A percentile compares a stretch with the other conserved stretches of the same genome.
Evolutionary conservation across 2,329 filamentous ascomycete species (phyloP).

Genomic region (Talaromyces sp.): DNA sequence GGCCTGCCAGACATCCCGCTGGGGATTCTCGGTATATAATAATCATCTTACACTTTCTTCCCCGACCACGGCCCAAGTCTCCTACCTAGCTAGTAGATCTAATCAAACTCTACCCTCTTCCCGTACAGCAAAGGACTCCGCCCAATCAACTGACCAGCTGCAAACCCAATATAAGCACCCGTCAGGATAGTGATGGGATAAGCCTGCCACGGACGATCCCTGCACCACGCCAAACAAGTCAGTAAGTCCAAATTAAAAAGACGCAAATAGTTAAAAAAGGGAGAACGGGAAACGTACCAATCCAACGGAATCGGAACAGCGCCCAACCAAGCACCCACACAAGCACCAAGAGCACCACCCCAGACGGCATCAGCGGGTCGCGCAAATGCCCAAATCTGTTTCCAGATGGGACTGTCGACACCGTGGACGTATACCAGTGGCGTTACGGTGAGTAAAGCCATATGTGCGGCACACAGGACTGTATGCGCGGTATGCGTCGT

Average conservation of each 20-base stretch:
- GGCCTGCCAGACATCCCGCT: background rate
- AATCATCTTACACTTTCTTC: background rate
- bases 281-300: slow-evolving; percentile 55
- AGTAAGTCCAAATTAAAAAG: background rate
- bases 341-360: slow-evolving; percentile 73
- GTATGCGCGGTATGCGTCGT: slow-evolving; percentile 78
- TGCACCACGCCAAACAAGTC: slow-evolving; percentile 24
- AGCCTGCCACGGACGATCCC: slow-evolving; percentile 96
- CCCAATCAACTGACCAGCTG: slow-evolving; percentile 51
- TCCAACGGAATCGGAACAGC: slow-evolving; percentile 94
- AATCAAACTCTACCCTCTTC: slow-evolving; percentile 18
- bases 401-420: slow-evolving; percentile 68
- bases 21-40: too few species aligned
- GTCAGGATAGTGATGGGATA: slow-evolving; percentile 91
- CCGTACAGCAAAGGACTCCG: slow-evolving; percentile 26
- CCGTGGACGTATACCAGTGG: slow-evolving; percentile 85
- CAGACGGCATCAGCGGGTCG: slow-evolving; percentile 79
- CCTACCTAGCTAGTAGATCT: background rate
- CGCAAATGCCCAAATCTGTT: slow-evolving; percentile 63
- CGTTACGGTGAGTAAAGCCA: slow-evolving; percentile 72
- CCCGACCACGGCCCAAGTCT: background rate
- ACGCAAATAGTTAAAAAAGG: background rate
- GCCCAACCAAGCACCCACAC: slow-evolving; percentile 84
- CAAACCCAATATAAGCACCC: slow-evolving; percentile 76
- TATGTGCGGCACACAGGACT: slow-evolving; percentile 72